Evolutionary conservation across 352 stramenopile genomes (phyloP).

Genomic region (Phytophthora capsici): DNA sequence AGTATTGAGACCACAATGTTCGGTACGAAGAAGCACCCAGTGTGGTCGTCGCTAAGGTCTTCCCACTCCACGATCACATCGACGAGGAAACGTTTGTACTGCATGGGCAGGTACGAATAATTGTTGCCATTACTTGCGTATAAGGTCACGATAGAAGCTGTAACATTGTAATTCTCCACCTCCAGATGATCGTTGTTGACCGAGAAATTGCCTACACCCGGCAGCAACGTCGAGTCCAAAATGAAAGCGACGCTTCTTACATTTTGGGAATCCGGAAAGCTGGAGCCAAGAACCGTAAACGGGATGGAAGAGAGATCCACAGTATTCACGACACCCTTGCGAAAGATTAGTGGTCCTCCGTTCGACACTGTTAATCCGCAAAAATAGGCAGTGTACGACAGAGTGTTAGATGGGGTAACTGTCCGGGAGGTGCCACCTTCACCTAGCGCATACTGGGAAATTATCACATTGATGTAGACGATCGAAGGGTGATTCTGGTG

Average conservation of each 20-base stretch:
- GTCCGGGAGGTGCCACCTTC: slow-evolving; percentile 4
- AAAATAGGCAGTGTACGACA: slow-evolving; percentile 24
- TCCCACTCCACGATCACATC: slow-evolving; percentile 31
- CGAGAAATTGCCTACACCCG: slow-evolving; percentile 1
- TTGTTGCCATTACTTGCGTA: background rate
- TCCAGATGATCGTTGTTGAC: background rate
- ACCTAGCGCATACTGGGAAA: slow-evolving; percentile 2
- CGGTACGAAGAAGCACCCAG: slow-evolving; percentile 22
- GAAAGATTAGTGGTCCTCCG: slow-evolving; percentile 5
- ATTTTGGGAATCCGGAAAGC: background rate
- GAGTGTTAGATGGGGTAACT: background rate
- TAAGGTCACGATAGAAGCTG: slow-evolving; percentile 13
- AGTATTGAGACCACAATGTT: slow-evolving; percentile 18
- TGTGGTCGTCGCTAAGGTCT: background rate
- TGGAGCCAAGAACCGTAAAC: slow-evolving; percentile 7
- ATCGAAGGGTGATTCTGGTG: background rate
- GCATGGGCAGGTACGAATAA: slow-evolving; percentile 12
- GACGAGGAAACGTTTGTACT: slow-evolving; percentile 14
- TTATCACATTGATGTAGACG: slow-evolving; percentile 4
- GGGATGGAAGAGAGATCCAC: slow-evolving; percentile 10
- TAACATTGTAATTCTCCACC: slow-evolving; percentile 19
- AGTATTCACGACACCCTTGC: slow-evolving; percentile 4
- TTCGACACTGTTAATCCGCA: slow-evolving; percentile 9
- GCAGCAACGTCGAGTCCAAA: slow-evolving; percentile 2
- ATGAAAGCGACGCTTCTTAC: slow-evolving; percentile 19